A percentile compares a stretch with the other conserved stretches of the same genome.
Conservation (phyloP, 2,329 filamentous ascomycete species). For the Dryadomyces quercus-mongolicae region DNA sequence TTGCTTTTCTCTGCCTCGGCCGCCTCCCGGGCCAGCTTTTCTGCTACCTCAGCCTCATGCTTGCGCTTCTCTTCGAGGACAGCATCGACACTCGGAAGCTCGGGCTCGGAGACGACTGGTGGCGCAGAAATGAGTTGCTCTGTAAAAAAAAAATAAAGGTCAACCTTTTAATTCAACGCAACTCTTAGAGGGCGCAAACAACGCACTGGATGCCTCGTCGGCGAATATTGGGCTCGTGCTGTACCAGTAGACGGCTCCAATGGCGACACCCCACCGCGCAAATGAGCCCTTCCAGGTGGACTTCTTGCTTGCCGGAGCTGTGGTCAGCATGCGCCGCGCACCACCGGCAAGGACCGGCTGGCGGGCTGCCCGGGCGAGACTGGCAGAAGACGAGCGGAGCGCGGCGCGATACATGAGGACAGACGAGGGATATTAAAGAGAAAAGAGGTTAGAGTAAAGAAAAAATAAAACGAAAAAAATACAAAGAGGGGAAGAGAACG, state of each 20-base stretch:
- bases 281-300: constrained; percentile 72
- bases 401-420: constrained; percentile 39
- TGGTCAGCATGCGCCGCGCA: constrained; percentile 40
- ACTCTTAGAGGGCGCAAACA: constrained; percentile 6
- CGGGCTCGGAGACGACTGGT: constrained; percentile 41
- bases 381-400: constrained; percentile 31
- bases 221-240: constrained; percentile 83
- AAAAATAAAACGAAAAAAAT: constrained; percentile 3
- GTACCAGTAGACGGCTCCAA: constrained; percentile 79
- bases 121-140: constrained; percentile 26
- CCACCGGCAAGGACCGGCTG: constrained; percentile 24
- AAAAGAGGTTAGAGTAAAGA: constrained; percentile 5
- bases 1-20: constrained; percentile 14
- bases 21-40: constrained; percentile 10
- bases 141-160: constrained; percentile 13
- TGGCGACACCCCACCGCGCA: constrained; percentile 63
- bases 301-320: constrained; percentile 48
- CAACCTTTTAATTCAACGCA: background rate
- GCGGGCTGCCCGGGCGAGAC: constrained; percentile 30
- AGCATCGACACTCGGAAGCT: constrained; percentile 53
- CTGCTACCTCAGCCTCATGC: constrained; percentile 21
- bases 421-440: constrained; percentile 1
- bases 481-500: background rate
- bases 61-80: constrained; percentile 52
- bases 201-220: constrained; percentile 61